These are phyloP conservation scores for Candida boleticola DNA, from an alignment of 805 yeast species.

Conservation along the genomic window DNA sequence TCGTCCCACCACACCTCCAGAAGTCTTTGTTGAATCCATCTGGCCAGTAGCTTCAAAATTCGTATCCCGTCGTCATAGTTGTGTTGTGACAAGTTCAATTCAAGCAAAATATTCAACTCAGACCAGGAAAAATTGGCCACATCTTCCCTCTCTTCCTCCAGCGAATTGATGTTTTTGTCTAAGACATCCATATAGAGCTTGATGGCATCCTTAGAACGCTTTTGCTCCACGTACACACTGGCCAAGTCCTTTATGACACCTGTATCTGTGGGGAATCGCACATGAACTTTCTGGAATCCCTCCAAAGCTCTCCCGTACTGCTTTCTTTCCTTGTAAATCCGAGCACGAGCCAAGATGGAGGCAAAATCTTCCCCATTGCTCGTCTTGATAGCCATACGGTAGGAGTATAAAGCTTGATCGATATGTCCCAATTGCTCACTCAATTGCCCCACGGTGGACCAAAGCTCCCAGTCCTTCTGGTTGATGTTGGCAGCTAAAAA, in stretches of 20 bases:
- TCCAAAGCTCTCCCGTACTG: slow-evolving; percentile 71
- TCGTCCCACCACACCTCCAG: slow-evolving; percentile 68
- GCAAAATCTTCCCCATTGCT: slow-evolving; percentile 33
- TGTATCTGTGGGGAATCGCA: slow-evolving; percentile 55
- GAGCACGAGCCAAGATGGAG: slow-evolving; percentile 61
- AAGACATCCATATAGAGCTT: slow-evolving; percentile 63
- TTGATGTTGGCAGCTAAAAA: slow-evolving; percentile 75
- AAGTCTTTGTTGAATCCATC: slow-evolving; percentile 79
- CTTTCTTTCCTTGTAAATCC: slow-evolving; percentile 63
- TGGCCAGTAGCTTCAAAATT: slow-evolving; percentile 63
- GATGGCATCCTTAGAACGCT: slow-evolving; percentile 71
- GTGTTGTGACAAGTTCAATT: slow-evolving; percentile 68
- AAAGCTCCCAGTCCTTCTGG: slow-evolving; percentile 71
- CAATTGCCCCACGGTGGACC: slow-evolving; percentile 74
- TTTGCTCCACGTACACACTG: slow-evolving; percentile 52
- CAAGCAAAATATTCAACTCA: slow-evolving; percentile 79
- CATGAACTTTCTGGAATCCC: slow-evolving; percentile 60
- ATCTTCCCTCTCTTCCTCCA: slow-evolving; percentile 8
- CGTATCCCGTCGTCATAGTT: slow-evolving; percentile 64
- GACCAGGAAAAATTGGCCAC: slow-evolving; percentile 78
- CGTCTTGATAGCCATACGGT: slow-evolving; percentile 36
- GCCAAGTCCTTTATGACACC: slow-evolving; percentile 57
- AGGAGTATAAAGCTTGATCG: slow-evolving; percentile 79
- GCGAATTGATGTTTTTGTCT: slow-evolving; percentile 50
- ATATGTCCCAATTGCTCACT: slow-evolving; percentile 63